Percentiles rank a stretch among this genome's conserved stretches.
These are phyloP conservation scores for Paralagenidium karlingii DNA, from an alignment of 352 stramenopile genomes.

Conservation along the genomic window DNA sequence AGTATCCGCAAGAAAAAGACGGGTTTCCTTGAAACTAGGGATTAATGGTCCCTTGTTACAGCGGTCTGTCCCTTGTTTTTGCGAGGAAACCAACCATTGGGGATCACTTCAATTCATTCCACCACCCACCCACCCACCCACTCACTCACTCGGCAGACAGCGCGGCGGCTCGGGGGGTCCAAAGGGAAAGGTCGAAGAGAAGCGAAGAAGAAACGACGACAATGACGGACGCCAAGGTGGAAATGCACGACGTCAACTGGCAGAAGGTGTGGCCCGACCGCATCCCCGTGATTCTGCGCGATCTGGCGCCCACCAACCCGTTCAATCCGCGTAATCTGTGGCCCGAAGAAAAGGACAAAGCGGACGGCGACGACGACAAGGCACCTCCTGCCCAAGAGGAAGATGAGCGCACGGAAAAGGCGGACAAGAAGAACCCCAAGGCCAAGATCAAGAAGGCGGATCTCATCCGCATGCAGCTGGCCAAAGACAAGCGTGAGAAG, in stretches of 20 bases:
- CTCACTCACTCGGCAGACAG: no score
- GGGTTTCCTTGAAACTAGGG: no score
- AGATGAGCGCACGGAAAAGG: slow-evolving; percentile 13
- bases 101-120: no score
- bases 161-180: no score
- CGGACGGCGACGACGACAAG: slow-evolving; percentile 6
- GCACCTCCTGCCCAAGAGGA: slow-evolving; percentile 4
- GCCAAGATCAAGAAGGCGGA: slow-evolving; percentile 79
- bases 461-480: slow-evolving; percentile 75
- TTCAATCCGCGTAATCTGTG: slow-evolving; percentile 82
- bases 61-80: no score
- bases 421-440: slow-evolving; percentile 27
- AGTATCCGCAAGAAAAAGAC: no score
- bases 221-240: slow-evolving; percentile 59
- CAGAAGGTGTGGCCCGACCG: slow-evolving; percentile 82
- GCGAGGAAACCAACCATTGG: no score
- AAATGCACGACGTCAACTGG: slow-evolving; percentile 81
- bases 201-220: no score
- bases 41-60: no score
- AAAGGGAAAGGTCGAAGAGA: no score
- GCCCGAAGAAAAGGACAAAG: slow-evolving; percentile 62
- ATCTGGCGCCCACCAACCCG: slow-evolving; percentile 70
- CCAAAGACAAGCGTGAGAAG: slow-evolving; percentile 80
- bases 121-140: no score
- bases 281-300: slow-evolving; percentile 80